phyloP scores from a whole-genome alignment of 768 basidiomycete species.

The Lactarius quietus region DNA sequence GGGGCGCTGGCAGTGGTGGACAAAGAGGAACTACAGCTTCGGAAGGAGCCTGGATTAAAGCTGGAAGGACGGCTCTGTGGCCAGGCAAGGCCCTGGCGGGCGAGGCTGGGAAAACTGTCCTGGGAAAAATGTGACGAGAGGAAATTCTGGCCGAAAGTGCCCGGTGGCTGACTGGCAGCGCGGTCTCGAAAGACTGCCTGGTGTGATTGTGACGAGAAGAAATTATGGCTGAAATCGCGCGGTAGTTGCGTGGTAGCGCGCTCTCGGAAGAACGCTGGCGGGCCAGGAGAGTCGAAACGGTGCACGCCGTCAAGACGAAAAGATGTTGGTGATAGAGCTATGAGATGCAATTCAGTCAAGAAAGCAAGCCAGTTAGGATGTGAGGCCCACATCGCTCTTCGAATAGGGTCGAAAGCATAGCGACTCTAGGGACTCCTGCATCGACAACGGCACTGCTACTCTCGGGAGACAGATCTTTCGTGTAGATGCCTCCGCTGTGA shows the following conservation, averaged over 20 bases:
- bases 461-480: too few species aligned
- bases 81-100: slow-evolving; percentile 46
- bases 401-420: too few species aligned
- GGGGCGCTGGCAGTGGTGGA: slow-evolving; percentile 47
- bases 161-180: slow-evolving; percentile 69
- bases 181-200: too few species aligned
- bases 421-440: too few species aligned
- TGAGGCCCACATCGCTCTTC: too few species aligned
- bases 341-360: too few species aligned
- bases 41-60: slow-evolving; percentile 47
- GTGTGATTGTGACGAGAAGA: slow-evolving; percentile 41
- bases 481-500: too few species aligned
- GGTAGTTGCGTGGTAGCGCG: slow-evolving; percentile 71
- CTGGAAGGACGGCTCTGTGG: slow-evolving; percentile 41
- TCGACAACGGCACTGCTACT: too few species aligned
- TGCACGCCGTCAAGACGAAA: slow-evolving; percentile 24
- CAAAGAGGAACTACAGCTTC: slow-evolving; percentile 61
- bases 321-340: too few species aligned
- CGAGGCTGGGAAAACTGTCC: slow-evolving; percentile 42
- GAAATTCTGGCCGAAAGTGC: slow-evolving; percentile 44
- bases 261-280: slow-evolving; percentile 48
- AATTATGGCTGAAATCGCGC: slow-evolving; percentile 44
- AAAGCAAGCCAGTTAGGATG: too few species aligned
- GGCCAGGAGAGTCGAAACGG: slow-evolving; percentile 40
- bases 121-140: slow-evolving; percentile 40